phyloP scores from a whole-genome alignment of 441 rosid genomes.

The Populus hybrid region DNA sequence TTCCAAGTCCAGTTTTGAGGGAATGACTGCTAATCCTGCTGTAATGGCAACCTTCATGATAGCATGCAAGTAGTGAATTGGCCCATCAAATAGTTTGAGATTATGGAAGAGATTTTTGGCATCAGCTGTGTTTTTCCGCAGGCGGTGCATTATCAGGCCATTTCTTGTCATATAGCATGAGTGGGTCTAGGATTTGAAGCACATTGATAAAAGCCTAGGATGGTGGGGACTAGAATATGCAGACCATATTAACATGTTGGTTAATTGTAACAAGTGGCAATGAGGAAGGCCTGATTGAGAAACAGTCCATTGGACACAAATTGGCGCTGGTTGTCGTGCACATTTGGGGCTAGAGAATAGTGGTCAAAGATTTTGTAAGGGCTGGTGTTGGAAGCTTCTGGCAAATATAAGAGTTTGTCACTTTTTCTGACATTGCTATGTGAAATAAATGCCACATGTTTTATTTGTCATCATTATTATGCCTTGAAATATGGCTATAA shows the following conservation, averaged over 20 bases:
- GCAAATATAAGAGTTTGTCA: background rate
- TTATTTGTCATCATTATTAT: background rate
- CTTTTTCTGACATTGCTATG: background rate
- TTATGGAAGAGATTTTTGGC: background rate
- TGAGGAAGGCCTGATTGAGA: background rate
- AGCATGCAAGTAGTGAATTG: background rate
- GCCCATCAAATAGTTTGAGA: background rate
- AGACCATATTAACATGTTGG: background rate
- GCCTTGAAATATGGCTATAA: background rate
- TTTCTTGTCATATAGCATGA: background rate
- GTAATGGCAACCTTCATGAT: constrained; percentile 2
- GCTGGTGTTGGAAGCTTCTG: background rate
- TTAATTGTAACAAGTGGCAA: background rate
- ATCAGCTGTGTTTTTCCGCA: background rate
- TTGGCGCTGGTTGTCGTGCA: background rate
- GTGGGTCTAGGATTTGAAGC: background rate
- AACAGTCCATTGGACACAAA: background rate
- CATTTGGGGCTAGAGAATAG: background rate
- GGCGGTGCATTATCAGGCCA: background rate
- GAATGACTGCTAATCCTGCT: background rate
- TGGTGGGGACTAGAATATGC: background rate
- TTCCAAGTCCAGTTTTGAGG: background rate
- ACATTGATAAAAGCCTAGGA: background rate
- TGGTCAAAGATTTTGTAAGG: background rate
- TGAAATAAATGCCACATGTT: background rate